A percentile compares a stretch with the other conserved stretches of the same genome.
These are phyloP conservation scores for Akanthomyces muscarius DNA, from an alignment of 2,329 filamentous ascomycete genomes.

Conservation along the genomic window DNA sequence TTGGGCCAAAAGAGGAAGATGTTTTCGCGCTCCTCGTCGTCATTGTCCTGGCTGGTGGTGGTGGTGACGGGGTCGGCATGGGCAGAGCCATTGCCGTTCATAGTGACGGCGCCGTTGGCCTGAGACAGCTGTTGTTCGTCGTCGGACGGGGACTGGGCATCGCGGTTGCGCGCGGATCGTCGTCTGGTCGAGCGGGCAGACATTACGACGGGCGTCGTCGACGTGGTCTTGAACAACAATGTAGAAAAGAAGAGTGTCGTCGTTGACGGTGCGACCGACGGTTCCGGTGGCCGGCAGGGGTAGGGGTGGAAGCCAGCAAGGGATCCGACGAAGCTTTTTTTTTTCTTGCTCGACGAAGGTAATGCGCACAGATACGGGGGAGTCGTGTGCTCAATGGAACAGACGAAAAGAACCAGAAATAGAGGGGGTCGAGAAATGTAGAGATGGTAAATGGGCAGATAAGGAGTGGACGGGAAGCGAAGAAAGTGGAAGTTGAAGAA, in stretches of 20 bases:
- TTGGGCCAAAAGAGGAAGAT: constrained; percentile 81
- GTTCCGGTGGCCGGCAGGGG: constrained; percentile 3
- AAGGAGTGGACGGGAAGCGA: constrained; percentile 13
- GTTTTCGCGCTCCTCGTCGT: constrained; percentile 55
- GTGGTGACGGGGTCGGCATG: constrained; percentile 30
- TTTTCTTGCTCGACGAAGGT: neutral
- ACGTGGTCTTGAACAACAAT: too few relatives aligned
- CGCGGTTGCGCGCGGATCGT: constrained; percentile 33
- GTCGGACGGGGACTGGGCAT: constrained; percentile 13
- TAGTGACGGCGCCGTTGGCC: constrained; percentile 22
- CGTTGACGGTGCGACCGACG: constrained; percentile 1
- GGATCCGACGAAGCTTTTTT: neutral
- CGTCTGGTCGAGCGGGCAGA: constrained; percentile 37
- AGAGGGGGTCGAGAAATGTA: constrained; percentile 1
- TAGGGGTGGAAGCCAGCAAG: neutral
- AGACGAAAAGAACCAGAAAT: constrained; percentile 2
- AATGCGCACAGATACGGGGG: neutral
- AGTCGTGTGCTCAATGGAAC: neutral
- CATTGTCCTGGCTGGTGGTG: constrained; percentile 20
- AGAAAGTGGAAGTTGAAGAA: constrained; percentile 14
- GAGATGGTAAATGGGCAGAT: constrained; percentile 5
- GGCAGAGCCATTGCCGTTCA: constrained; percentile 46
- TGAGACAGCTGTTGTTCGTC: constrained; percentile 2
- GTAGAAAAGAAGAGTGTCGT: neutral
- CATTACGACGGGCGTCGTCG: constrained; percentile 26